phyloP scores from a whole-genome alignment of 495 filamentous ascomycete species.

The Apiosordaria backusii region DNA sequence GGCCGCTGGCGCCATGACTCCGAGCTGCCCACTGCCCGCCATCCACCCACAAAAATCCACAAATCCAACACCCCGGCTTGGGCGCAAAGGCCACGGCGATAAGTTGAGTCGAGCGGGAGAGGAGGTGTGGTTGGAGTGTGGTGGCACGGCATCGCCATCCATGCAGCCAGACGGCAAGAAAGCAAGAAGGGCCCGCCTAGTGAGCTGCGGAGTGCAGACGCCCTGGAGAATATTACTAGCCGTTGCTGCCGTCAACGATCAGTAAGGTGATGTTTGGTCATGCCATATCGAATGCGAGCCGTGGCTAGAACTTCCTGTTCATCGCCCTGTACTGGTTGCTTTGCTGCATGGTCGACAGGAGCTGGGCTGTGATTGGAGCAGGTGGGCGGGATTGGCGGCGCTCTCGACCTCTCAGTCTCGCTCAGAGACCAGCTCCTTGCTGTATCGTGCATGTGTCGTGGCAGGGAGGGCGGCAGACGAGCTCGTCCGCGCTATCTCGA shows the following conservation, averaged over 20 bases:
- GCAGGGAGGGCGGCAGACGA: conserved; percentile 19
- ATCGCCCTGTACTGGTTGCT: no score
- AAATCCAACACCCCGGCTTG: conserved; percentile 8
- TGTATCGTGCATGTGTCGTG: conserved; percentile 17
- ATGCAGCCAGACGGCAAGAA: conserved; percentile 11
- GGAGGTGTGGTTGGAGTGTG: conserved; percentile 13
- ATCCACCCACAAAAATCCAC: no score
- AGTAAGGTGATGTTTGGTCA: conserved; percentile 10
- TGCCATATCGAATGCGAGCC: conserved; percentile 19
- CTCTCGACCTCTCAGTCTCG: conserved; percentile 18
- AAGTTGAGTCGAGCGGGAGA: conserved; percentile 10
- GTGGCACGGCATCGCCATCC: conserved; percentile 25
- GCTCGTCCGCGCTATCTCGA: conserved; percentile 17
- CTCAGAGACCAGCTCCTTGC: background rate
- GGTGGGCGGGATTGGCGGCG: conserved; percentile 12
- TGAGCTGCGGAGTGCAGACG: background rate
- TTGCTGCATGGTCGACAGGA: conserved; percentile 19
- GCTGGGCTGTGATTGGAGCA: conserved; percentile 26
- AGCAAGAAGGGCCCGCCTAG: background rate
- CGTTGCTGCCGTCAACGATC: background rate
- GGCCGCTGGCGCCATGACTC: conserved; percentile 20
- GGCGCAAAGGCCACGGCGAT: conserved; percentile 8
- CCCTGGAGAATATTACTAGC: background rate
- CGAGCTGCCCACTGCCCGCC: conserved; percentile 10
- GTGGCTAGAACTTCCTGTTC: conserved; percentile 15